Base-by-base conservation (phyloP, 805 yeast species). In the Ogataea glucozyma region DNA sequence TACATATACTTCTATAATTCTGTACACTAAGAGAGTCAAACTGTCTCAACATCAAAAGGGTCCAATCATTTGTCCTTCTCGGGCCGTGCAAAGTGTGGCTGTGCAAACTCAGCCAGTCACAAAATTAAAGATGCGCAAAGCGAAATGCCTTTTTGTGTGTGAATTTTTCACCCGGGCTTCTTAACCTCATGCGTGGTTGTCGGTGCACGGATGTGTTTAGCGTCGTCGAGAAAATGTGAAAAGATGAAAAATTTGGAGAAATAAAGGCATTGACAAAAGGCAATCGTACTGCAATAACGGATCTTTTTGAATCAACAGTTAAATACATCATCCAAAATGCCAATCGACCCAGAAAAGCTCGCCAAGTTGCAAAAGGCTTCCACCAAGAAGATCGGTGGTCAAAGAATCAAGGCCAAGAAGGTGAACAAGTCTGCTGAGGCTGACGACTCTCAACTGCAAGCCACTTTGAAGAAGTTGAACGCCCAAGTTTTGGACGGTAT, bases 351-450 rank as follows among this genome's bases (percentile, higher is more conserved):
- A 75, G 96, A 85, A 71, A 88, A 88, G 75, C 75, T 85, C 75
- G 95, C 95, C 61, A 88, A 86, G 75, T 79, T 90, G 70, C 95
- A 88, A 69, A 87, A 86, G 71, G 77, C 85, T 57, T 79, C 86
- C 63, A 78, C 86, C 70, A 83, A 78, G 75, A 90, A 93, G 65
- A 83, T 85, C 60, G 93, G 90, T 63, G 73, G 66, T 63, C 84
- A 90, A 69, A 89, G 99, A 79, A 84, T 96, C 67, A 87, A 88
- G 80, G 85, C 86, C 68, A 85, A 85, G 80, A 88, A 88, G 77
- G 65, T 72, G 57, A 73, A 72, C 65, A 71, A 75, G 66, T 68
- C 78, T 59, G 64, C 77, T 49, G 88, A 85, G 71, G 88, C 82
- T 61, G 96, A 89, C 65, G 96, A 90, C 74, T 76, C 88, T 70